Evolutionary conservation across 352 stramenopile genomes (phyloP).

Genomic region (Globisporangium takayamanum): DNA sequence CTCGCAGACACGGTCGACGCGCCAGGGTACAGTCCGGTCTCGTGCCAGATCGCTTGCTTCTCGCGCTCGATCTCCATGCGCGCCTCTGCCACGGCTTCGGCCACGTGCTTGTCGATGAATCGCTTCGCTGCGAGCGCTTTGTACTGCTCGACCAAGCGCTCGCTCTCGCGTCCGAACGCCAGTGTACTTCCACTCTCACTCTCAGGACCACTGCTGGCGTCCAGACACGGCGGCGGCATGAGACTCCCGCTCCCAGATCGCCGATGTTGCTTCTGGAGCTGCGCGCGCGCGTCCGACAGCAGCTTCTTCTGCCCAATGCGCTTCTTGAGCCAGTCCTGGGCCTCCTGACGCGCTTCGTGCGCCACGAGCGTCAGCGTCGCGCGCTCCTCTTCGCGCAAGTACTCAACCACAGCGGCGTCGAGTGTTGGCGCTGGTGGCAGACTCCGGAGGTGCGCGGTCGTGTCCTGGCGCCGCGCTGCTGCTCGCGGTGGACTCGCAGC

Average conservation of each 20-base stretch:
- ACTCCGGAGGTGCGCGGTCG: conserved; percentile 14
- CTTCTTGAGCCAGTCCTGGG: conserved; percentile 66
- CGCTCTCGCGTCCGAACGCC: conserved; percentile 14
- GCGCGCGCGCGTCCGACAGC: conserved; percentile 52
- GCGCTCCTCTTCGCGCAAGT: conserved; percentile 51
- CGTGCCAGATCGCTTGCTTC: conserved; percentile 56
- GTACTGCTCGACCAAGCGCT: conserved; percentile 43
- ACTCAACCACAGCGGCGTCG: conserved; percentile 26
- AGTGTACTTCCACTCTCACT: neutral
- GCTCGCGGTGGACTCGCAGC: no score
- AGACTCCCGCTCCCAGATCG: conserved; percentile 38
- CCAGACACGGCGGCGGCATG: neutral
- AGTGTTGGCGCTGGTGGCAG: conserved; percentile 21
- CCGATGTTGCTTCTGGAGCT: conserved; percentile 37
- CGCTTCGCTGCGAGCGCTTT: conserved; percentile 44
- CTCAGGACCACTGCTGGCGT: no score
- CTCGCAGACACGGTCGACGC: conserved; percentile 5
- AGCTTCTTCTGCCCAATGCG: conserved; percentile 73
- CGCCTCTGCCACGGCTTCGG: conserved; percentile 50
- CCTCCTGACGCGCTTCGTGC: conserved; percentile 55
- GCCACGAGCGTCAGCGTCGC: conserved; percentile 61
- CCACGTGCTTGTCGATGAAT: conserved; percentile 77
- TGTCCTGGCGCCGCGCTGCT: neutral
- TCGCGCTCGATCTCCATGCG: conserved; percentile 62
- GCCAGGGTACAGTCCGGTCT: conserved; percentile 56